These are phyloP conservation scores for Coffea eugenioides DNA, from an alignment of 257 asterid species.

Conservation along the genomic window DNA sequence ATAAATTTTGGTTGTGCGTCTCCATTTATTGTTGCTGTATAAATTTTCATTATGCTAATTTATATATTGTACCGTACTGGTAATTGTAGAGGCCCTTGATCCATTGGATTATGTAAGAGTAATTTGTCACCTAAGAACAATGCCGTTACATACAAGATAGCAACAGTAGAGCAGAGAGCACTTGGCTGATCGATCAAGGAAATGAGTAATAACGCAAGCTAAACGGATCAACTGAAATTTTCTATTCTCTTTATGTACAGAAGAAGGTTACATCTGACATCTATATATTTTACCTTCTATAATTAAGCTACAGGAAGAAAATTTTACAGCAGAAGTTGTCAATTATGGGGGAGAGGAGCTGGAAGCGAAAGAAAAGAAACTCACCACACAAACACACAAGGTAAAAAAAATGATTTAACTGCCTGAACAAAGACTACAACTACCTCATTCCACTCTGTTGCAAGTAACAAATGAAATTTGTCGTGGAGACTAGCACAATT, in stretches of 20 bases:
- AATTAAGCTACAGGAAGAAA: conserved; percentile 35
- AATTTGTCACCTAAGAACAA: neutral
- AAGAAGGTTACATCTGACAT: conserved; percentile 50
- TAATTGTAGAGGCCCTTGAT: no score
- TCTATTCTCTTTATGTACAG: conserved; percentile 52
- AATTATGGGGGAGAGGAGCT: conserved; percentile 13
- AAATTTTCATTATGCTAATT: no score
- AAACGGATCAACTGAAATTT: conserved; percentile 21
- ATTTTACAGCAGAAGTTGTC: conserved; percentile 46
- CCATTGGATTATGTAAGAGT: neutral
- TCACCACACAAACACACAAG: conserved; percentile 42
- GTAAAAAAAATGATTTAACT: conserved; percentile 18
- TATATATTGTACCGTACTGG: no score
- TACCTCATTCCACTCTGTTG: conserved; percentile 37
- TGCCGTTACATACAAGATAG: neutral
- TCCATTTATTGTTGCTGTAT: no score
- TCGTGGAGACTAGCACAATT: conserved; percentile 44
- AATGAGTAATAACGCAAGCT: neutral
- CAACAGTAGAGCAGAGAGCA: neutral
- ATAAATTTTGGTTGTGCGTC: no score
- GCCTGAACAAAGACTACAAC: conserved; percentile 39
- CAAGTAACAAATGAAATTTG: conserved; percentile 55
- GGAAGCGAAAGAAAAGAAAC: conserved; percentile 24
- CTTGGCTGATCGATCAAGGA: neutral
- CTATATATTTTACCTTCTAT: conserved; percentile 41